Base-by-base conservation (phyloP, 805 yeast genomes). In the Starmerella bombicola region DNA sequence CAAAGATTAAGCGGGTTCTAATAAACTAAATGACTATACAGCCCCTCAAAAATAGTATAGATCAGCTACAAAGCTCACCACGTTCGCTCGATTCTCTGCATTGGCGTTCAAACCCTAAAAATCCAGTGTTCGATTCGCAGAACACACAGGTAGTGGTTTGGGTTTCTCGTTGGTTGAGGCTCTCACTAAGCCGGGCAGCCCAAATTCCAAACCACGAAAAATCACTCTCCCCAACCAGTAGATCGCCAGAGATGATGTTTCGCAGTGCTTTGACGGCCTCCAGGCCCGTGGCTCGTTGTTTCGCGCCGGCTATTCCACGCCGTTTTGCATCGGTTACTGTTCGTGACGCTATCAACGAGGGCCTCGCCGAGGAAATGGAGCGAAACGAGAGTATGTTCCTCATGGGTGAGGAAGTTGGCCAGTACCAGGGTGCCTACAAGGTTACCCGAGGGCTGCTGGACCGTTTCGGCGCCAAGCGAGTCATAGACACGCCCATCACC, bases 351-450 rank as follows among this genome's bases (percentile, higher is more conserved):
- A 68, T 91, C 55, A 91, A 91, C 70, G 68, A 78, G 50, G 98
- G 95, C 23, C 71, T 91, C 65, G 94, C 94, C 43, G 99, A 91
- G 69, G 99, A 91, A 68, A 72, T 91, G 70, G 97, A 88, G 69
- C 74, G 88, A 54, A 96, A 91, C 62, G 91, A 84, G 52, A 79
- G 74, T 53, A 97, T 91, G 33, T 91, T 84, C 71, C 65, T 91
- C 55, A 81, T 91, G 74, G 99, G 99, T 65, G 99, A 91, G 70
- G 99, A 91, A 67, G 98, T 91, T 51, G 98, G 95, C 33, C 97
- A 88, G 65, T 91, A 91, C 69, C 86, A 91, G 62, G 99, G 99
- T 70, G 99, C 99, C 46, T 91, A 91, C 71, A 91, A 91, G 70
- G 80, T 91, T 50, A 80, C 97, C 50, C 78, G 93, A 61, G 98